Percentiles rank a stretch among this genome's conserved stretches.
Conservation (phyloP, 441 rosid genomes). For the Croton laevigatus region DNA sequence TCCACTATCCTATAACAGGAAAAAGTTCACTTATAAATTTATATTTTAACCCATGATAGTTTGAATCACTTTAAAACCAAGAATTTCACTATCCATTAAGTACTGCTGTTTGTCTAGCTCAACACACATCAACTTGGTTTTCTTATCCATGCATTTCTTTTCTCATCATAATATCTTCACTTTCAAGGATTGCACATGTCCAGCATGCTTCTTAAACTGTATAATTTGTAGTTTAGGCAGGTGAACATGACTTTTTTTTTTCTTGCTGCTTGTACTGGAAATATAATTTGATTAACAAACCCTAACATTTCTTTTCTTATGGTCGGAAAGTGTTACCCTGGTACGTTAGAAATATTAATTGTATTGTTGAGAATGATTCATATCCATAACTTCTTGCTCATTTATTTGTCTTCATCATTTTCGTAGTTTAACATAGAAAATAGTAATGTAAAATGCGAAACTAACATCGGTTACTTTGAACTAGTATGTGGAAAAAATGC, state of each 20-base stretch:
- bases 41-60: neutral
- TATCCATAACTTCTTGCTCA: neutral
- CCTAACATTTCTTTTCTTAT: neutral
- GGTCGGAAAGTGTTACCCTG: neutral
- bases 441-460: slow-evolving; percentile 6
- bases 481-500: slow-evolving; percentile 74
- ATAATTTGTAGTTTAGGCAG: neutral
- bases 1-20: neutral
- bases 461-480: slow-evolving; percentile 20
- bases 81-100: neutral
- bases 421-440: neutral
- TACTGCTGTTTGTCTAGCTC: neutral
- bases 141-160: too few species aligned
- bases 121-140: neutral
- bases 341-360: neutral
- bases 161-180: neutral
- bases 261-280: neutral
- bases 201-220: neutral
- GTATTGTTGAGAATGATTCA: neutral
- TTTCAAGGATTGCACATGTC: neutral
- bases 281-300: neutral
- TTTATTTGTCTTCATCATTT: neutral
- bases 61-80: neutral
- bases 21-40: neutral
- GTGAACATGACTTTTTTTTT: neutral